These are phyloP conservation scores for Leccinum pachyderme DNA, from an alignment of 1,284 basidiomycete species.

Conservation along the genomic window DNA sequence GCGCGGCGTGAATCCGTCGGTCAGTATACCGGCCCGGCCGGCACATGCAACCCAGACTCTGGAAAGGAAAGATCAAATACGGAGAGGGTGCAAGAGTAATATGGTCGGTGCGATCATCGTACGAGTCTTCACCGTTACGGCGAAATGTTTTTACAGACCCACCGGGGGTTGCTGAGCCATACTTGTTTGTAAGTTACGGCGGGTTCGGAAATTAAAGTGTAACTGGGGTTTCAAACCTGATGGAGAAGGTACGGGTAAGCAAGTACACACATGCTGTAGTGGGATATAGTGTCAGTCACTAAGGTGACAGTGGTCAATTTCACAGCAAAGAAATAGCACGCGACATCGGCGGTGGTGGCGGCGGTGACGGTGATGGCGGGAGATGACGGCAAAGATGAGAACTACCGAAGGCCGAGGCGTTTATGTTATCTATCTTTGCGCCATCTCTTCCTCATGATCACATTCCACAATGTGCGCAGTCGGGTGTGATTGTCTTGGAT, in stretches of 20 bases:
- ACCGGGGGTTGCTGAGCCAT: neutral
- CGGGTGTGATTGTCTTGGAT: neutral
- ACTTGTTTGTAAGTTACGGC: neutral
- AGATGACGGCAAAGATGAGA: neutral
- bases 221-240: neutral
- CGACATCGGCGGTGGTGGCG: neutral
- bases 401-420: neutral
- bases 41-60: neutral
- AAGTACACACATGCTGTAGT: neutral
- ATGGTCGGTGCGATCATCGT: neutral
- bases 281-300: neutral
- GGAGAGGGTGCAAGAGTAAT: neutral
- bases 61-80: neutral
- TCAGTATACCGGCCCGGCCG: neutral
- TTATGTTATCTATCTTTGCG: neutral
- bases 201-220: neutral
- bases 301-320: neutral
- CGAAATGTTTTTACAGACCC: neutral
- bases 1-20: neutral
- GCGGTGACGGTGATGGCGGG: neutral
- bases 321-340: neutral
- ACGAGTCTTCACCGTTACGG: neutral
- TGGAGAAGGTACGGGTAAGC: neutral
- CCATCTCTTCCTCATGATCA: neutral
- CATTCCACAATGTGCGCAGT: neutral